Evolutionary conservation across 2,329 filamentous ascomycete genomes (phyloP), one percentile per base, ranked within the genome.

Genomic region (Lizonia empirigonia): DNA sequence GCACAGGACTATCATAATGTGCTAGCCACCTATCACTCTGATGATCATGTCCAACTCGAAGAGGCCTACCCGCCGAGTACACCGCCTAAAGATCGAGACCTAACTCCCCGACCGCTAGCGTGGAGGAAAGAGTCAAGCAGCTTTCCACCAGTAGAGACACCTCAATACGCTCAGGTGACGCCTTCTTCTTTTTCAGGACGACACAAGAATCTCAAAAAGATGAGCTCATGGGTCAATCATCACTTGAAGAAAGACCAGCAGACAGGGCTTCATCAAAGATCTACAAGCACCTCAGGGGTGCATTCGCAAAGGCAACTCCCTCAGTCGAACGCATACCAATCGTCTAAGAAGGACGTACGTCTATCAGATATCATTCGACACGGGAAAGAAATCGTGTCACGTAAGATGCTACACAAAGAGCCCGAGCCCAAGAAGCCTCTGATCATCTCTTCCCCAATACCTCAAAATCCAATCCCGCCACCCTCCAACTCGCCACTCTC

Each of bases 1-100:
- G 63, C 60, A 10, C 64, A 69, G 46, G 69, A 69, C 15, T 70
- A 70, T 27, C 68, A 70, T 33, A 50, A 63, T 24, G 47, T 66
- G 5, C 42, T 71, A 6, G 54, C 55, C 12, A 59, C 67, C 20
- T 62, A 63, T 29, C 67, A 67, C 35, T 55, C 62, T n/a, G 55
- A 62, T 30, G 40, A 27, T 4, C 26, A 26, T 16, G 9, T 18
- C n/a, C 19, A 15, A 13, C 4, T 47, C 39, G 52, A 37, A 16
- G 50, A 42, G 23, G 6, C 7, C 16, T 7, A 6, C n/a, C 6
- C 10, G 23, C 29, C 37, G 6, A 42, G 30, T 13, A 5, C 40
- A 19, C 49, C 35, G 10, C 44, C 44, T 1, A 39, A 55, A n/a
- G 41, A 59, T 22, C 39, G 48, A 15, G 39, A 56, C 4, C 20